A percentile compares a stretch with the other conserved stretches of the same genome.
Evolutionary conservation across 2,329 filamentous ascomycete species (phyloP).

Genomic region (Pezicula carpinea): DNA sequence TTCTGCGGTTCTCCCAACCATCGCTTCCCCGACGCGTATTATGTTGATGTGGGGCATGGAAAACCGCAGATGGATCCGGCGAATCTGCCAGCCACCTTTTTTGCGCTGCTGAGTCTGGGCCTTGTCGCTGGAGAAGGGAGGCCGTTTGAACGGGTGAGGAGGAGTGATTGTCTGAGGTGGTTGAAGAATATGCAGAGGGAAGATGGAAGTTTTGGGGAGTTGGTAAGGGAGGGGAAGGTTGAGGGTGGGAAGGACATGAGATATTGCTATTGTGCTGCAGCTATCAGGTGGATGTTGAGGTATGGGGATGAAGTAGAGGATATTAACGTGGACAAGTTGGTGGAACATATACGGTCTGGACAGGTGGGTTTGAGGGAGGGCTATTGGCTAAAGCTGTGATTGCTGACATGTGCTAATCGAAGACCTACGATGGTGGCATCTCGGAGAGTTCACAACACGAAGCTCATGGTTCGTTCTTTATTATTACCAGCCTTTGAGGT

Average conservation of each 20-base stretch:
- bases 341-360: slow-evolving; percentile 64
- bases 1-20: slow-evolving; percentile 83
- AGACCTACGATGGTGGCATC: slow-evolving; percentile 30
- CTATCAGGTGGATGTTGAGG: slow-evolving; percentile 76
- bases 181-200: slow-evolving; percentile 68
- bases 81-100: slow-evolving; percentile 83
- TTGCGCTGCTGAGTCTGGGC: slow-evolving; percentile 73
- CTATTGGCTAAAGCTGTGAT: slow-evolving; percentile 1
- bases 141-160: slow-evolving; percentile 57
- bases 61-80: slow-evolving; percentile 66
- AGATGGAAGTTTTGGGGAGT: slow-evolving; percentile 90
- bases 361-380: slow-evolving; percentile 37
- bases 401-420: slow-evolving; percentile 11
- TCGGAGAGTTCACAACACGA: slow-evolving; percentile 29
- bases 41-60: slow-evolving; percentile 30
- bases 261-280: slow-evolving; percentile 80
- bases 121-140: slow-evolving; percentile 40
- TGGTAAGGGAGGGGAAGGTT: slow-evolving; percentile 54
- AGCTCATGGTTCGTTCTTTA: slow-evolving; percentile 24
- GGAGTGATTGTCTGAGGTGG: slow-evolving; percentile 67
- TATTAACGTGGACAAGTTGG: slow-evolving; percentile 67
- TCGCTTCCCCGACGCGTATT: slow-evolving; percentile 31
- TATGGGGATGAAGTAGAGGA: slow-evolving; percentile 57
- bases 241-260: slow-evolving; percentile 80
- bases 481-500: neutral